phyloP scores from a whole-genome alignment of 2,329 filamentous ascomycete genomes.

The Phoma sp. region DNA sequence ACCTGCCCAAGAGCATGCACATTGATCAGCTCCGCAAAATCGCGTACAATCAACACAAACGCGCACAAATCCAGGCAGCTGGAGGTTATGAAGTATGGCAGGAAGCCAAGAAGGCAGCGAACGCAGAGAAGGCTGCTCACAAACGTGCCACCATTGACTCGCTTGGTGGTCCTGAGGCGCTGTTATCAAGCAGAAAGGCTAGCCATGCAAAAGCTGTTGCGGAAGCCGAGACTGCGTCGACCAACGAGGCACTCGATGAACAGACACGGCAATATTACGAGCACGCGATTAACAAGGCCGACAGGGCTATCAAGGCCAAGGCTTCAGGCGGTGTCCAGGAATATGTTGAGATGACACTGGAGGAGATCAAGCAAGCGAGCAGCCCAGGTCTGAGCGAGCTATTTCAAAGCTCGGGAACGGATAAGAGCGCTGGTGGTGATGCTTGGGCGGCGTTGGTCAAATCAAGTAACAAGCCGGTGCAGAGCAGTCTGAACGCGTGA shows the following conservation, averaged over 20 bases:
- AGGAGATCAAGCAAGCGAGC: conserved; percentile 15
- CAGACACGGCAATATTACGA: conserved; percentile 23
- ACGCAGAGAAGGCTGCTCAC: conserved; percentile 15
- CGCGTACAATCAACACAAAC: conserved; percentile 22
- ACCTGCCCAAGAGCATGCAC: conserved; percentile 16
- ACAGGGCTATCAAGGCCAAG: conserved; percentile 27
- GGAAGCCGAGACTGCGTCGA: conserved; percentile 30
- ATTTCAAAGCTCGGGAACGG: not conserved
- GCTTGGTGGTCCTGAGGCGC: conserved; percentile 22
- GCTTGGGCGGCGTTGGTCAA: conserved; percentile 27
- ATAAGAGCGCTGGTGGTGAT: conserved; percentile 14
- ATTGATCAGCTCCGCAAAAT: conserved; percentile 15
- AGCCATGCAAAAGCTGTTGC: conserved; percentile 18
- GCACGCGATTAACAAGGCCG: conserved; percentile 29
- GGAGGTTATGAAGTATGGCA: conserved; percentile 28
- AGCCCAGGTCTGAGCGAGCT: conserved; percentile 6
- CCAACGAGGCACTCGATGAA: conserved; percentile 20
- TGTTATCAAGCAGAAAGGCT: conserved; percentile 17
- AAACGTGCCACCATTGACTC: conserved; percentile 7
- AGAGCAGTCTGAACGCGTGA: conserved; percentile 12
- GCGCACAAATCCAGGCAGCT: conserved; percentile 21
- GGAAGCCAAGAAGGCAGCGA: not conserved
- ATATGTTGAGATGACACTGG: conserved; percentile 25
- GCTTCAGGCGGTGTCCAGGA: conserved; percentile 19
- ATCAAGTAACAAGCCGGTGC: conserved; percentile 16